Percentiles rank a stretch among this genome's conserved stretches.
Evolutionary conservation across 768 basidiomycete genomes (phyloP).

Genomic region (Filobasidium wieringae): DNA sequence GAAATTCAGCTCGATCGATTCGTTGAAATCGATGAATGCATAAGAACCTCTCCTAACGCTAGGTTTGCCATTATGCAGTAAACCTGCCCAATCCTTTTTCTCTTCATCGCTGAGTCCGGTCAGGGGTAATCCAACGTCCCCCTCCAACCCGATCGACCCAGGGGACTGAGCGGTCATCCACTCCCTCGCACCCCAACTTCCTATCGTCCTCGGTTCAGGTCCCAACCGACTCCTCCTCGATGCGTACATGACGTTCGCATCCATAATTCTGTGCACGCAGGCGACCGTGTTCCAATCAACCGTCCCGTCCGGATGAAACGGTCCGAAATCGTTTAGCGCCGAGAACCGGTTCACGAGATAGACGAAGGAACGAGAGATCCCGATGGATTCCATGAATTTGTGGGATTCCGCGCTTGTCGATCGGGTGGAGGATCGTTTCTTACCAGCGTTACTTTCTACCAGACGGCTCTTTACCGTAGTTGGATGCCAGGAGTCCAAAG

Average conservation of each 20-base stretch:
- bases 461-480: slow-evolving; percentile 9
- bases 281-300: slow-evolving; percentile 32
- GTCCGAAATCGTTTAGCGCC: slow-evolving; percentile 29
- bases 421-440: slow-evolving; percentile 15
- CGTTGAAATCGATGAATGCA: slow-evolving; percentile 38
- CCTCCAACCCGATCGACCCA: slow-evolving; percentile 23
- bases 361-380: slow-evolving; percentile 24
- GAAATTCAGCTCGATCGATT: no score
- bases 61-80: no score
- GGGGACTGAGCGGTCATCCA: slow-evolving; percentile 24
- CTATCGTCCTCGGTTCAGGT: no score
- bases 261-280: slow-evolving; percentile 28
- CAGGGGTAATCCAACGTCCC: slow-evolving; percentile 23
- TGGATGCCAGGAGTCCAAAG: slow-evolving; percentile 16
- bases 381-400: slow-evolving; percentile 18
- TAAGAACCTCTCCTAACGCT: slow-evolving; percentile 34
- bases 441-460: slow-evolving; percentile 20
- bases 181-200: slow-evolving; percentile 19
- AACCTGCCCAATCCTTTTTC: slow-evolving; percentile 34
- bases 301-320: slow-evolving; percentile 24
- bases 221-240: slow-evolving; percentile 15
- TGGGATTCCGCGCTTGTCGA: slow-evolving; percentile 16
- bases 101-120: slow-evolving; percentile 18
- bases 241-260: not conserved
- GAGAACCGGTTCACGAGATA: slow-evolving; percentile 22